Percentiles rank a stretch among this genome's conserved stretches.
These are phyloP conservation scores for Gigaspora rosea DNA, from an alignment of 192 early-diverging fungal species.

Conservation along the genomic window DNA sequence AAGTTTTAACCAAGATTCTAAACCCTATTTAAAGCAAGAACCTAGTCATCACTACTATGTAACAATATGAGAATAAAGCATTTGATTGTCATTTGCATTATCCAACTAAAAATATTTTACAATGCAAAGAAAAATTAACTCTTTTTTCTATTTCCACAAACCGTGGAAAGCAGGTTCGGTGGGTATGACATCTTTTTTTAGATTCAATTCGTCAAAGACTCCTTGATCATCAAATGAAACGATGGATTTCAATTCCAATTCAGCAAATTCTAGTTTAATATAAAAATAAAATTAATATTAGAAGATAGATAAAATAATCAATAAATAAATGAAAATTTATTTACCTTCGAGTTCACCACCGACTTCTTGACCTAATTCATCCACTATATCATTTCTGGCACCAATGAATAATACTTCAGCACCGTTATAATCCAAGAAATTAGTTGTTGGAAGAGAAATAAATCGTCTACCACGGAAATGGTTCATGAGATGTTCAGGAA, in stretches of 20 bases:
- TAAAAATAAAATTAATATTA: no score
- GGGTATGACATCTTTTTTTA: slow-evolving; percentile 29
- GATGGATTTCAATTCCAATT: slow-evolving; percentile 39
- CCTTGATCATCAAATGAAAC: slow-evolving; percentile 30
- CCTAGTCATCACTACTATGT: no score
- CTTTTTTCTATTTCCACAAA: slow-evolving; percentile 36
- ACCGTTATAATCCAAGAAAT: slow-evolving; percentile 39
- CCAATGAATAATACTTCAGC: slow-evolving; percentile 47
- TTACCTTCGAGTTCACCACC: slow-evolving; percentile 35
- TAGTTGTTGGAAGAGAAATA: slow-evolving; percentile 34
- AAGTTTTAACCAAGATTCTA: no score
- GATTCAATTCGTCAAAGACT: slow-evolving; percentile 43
- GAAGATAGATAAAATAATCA: no score
- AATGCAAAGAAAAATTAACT: no score
- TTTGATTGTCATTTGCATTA: no score
- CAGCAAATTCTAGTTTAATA: slow-evolving; percentile 24
- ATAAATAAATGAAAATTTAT: no score
- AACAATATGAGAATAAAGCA: no score
- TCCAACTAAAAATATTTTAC: no score
- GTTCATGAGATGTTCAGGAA: slow-evolving; percentile 30
- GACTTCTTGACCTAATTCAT: slow-evolving; percentile 38
- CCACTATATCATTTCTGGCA: slow-evolving; percentile 38
- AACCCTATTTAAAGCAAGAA: no score
- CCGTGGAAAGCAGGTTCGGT: slow-evolving; percentile 35
- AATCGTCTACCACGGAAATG: slow-evolving; percentile 39